Conservation (phyloP, 768 basidiomycete genomes). For the Lyophyllum atratum region DNA sequence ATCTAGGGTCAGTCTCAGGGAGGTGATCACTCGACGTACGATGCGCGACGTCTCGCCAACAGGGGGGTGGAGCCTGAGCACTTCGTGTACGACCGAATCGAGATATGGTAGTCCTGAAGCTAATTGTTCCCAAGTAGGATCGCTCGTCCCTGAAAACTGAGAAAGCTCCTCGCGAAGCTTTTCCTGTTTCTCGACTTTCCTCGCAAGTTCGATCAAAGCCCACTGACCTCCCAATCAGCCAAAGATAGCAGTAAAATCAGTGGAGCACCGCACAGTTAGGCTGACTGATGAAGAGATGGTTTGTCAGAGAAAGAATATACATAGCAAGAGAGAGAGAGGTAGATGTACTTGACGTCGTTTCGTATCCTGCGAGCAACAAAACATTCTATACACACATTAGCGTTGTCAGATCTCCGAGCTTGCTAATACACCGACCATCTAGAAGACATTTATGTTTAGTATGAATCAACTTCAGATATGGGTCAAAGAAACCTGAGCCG, state of each 20-base stretch:
- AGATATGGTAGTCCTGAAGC: constrained; percentile 53
- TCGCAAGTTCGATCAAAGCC: constrained; percentile 58
- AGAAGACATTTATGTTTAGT: background rate
- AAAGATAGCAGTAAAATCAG: background rate
- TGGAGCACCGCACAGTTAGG: constrained; percentile 30
- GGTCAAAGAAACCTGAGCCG: constrained; percentile 31
- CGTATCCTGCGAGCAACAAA: constrained; percentile 45
- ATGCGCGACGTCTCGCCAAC: constrained; percentile 35
- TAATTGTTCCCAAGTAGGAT: constrained; percentile 59
- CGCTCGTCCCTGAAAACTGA: constrained; percentile 36
- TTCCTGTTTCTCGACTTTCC: constrained; percentile 43
- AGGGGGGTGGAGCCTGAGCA: constrained; percentile 46
- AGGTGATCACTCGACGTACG: constrained; percentile 26
- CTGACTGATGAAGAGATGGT: constrained; percentile 26
- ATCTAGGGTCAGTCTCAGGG: background rate
- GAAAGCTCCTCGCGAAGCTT: constrained; percentile 52
- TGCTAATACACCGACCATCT: constrained; percentile 13
- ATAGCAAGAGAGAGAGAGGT: background rate
- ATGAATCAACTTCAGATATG: background rate
- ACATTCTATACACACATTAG: constrained; percentile 35
- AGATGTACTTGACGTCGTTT: constrained; percentile 51
- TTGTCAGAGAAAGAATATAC: background rate
- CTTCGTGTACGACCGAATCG: constrained; percentile 51
- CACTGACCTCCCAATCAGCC: constrained; percentile 34
- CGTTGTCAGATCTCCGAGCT: background rate